Evolutionary conservation across 129 eudicot genomes (phyloP).

Genomic region (Daucus carota): DH1_v3.0 NC_030387.2:38719001-38719500

Average conservation of each 20-base stretch:
- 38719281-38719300: conserved; percentile 26
- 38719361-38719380: conserved; percentile 17
- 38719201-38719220: conserved; percentile 97
- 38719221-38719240: conserved; percentile 87
- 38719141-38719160: conserved; percentile 36
- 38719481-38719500: conserved; percentile 31
- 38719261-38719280: conserved; percentile 56
- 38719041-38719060: conserved; percentile 34
- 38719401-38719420: conserved; percentile 20
- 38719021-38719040: conserved; percentile 43
- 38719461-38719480: conserved; percentile 13
- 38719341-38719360: conserved; percentile 12
- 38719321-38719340: conserved; percentile 16
- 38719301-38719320: conserved; percentile 27
- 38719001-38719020: conserved; percentile 35
- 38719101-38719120: conserved; percentile 27
- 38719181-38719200: conserved; percentile 60
- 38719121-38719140: conserved; percentile 25
- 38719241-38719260: conserved; percentile 33
- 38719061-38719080: conserved; percentile 29
- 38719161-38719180: conserved; percentile 47
- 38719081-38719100: conserved; percentile 31
- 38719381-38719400: conserved; percentile 20
- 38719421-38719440: conserved; percentile 4
- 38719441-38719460: conserved; percentile 7